phyloP scores from a whole-genome alignment of 1,139 yeast genomes.

The Scheffersomyces stambukii region DNA sequence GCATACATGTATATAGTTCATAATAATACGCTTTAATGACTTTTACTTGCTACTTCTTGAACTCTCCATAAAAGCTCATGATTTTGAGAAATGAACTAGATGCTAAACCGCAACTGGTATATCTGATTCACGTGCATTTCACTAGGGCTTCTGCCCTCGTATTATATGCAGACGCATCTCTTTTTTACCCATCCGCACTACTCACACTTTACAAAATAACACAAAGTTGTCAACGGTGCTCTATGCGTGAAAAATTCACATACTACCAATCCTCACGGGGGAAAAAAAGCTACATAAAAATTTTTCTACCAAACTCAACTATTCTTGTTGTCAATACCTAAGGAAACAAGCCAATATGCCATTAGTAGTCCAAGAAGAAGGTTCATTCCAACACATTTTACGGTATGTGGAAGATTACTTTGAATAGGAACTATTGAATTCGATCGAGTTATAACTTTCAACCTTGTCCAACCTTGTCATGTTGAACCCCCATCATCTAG shows the following conservation, averaged over 20 bases:
- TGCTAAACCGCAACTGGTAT: not conserved
- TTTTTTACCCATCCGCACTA: too few species aligned
- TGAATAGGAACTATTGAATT: constrained; percentile 1
- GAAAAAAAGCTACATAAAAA: not conserved
- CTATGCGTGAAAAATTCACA: too few species aligned
- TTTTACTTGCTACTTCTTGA: not conserved
- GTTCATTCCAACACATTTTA: constrained; percentile 99
- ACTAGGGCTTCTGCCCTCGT: constrained; percentile 17
- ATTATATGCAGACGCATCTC: constrained; percentile 6
- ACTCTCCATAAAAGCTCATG: not conserved
- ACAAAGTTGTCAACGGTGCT: too few species aligned
- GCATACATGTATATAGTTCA: constrained; percentile 10
- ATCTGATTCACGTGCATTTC: constrained; percentile 8
- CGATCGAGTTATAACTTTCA: too few species aligned
- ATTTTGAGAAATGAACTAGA: not conserved
- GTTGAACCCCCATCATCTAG: too few species aligned
- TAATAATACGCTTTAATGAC: too few species aligned
- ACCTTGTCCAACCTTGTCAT: too few species aligned
- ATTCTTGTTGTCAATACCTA: too few species aligned
- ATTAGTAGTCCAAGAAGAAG: constrained; percentile 98
- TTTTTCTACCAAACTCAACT: not conserved
- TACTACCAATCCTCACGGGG: too few species aligned
- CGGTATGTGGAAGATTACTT: constrained; percentile 64
- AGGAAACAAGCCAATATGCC: constrained; percentile 68
- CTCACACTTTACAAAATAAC: too few species aligned